These are phyloP conservation scores for Syncephalastrum monosporum DNA, from an alignment of 371 early-diverging fungal genomes.

Conservation along the genomic window DNA sequence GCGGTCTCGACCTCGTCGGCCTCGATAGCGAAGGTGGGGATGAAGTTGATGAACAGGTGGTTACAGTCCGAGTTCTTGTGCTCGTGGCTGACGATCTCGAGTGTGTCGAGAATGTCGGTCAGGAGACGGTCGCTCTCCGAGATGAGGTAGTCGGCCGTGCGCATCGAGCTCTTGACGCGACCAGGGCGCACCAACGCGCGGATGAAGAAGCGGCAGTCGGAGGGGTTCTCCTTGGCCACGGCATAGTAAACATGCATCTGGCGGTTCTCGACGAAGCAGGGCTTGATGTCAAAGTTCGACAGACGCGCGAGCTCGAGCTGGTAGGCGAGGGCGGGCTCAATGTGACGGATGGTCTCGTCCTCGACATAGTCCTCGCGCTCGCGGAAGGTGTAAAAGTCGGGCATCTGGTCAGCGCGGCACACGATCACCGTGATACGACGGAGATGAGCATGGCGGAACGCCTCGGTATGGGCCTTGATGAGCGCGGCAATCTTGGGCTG, in stretches of 20 bases:
- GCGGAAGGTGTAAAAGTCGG: constrained; percentile 96
- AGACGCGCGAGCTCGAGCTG: constrained; percentile 93
- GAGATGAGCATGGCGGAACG: constrained; percentile 74
- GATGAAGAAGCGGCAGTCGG: constrained; percentile 96
- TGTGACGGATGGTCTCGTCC: constrained; percentile 94
- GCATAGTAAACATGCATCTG: constrained; percentile 96
- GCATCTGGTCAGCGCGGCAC: constrained; percentile 78
- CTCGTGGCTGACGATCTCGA: constrained; percentile 87
- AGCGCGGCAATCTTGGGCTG: constrained; percentile 59
- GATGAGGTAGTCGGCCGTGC: constrained; percentile 90
- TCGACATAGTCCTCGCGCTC: constrained; percentile 83
- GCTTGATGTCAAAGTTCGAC: constrained; percentile 94
- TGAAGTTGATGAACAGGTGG: constrained; percentile 96
- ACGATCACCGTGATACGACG: constrained; percentile 92
- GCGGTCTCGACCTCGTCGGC: constrained; percentile 81
- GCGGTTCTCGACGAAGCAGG: constrained; percentile 89
- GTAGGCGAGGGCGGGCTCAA: constrained; percentile 97
- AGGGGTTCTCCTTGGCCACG: constrained; percentile 89
- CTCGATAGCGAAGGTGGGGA: constrained; percentile 92
- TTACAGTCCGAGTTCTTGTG: constrained; percentile 97
- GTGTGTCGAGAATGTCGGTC: constrained; percentile 90
- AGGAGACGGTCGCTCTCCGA: constrained; percentile 92
- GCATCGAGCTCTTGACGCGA: constrained; percentile 72
- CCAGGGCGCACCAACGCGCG: constrained; percentile 96
- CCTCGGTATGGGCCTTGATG: constrained; percentile 50